phyloP scores from a whole-genome alignment of 805 yeast species.

The Lachancea thermotolerans region DNA sequence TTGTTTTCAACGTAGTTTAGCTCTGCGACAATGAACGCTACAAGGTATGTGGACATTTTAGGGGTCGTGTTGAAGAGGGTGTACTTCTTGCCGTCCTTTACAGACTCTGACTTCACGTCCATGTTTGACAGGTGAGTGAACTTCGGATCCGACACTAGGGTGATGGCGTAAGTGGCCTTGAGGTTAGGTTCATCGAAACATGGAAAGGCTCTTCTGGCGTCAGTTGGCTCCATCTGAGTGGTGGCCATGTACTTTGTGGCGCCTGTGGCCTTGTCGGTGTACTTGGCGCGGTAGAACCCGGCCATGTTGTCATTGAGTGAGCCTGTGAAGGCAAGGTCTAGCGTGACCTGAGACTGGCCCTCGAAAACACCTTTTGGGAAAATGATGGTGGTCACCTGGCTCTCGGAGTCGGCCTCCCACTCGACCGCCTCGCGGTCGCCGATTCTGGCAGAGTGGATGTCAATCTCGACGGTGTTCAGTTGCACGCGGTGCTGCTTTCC shows the following conservation, averaged over 20 bases:
- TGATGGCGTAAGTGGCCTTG: conserved; percentile 64
- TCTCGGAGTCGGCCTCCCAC: conserved; percentile 42
- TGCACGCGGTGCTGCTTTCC: conserved; percentile 37
- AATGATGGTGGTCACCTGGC: conserved; percentile 57
- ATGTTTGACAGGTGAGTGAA: conserved; percentile 62
- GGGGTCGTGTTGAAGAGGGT: conserved; percentile 72
- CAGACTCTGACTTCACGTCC: conserved; percentile 50
- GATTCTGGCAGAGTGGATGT: conserved; percentile 43
- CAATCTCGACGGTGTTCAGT: conserved; percentile 61
- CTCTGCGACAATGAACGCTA: conserved; percentile 79
- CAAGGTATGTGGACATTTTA: conserved; percentile 75
- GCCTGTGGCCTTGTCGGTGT: conserved; percentile 50
- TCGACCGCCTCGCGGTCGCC: conserved; percentile 32
- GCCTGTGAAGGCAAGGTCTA: conserved; percentile 53
- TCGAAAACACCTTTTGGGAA: conserved; percentile 40
- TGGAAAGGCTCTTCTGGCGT: conserved; percentile 83
- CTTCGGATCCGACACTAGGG: conserved; percentile 48
- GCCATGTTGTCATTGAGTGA: conserved; percentile 72
- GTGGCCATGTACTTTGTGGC: conserved; percentile 67
- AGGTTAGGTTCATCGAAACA: conserved; percentile 79
- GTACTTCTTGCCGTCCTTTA: conserved; percentile 41
- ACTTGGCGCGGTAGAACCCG: conserved; percentile 70
- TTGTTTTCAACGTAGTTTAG: conserved; percentile 63
- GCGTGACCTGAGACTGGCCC: conserved; percentile 31
- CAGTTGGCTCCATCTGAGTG: conserved; percentile 83